Conservation (phyloP, 2,329 filamentous ascomycete genomes). For the Emydomyces testavorans region DNA sequence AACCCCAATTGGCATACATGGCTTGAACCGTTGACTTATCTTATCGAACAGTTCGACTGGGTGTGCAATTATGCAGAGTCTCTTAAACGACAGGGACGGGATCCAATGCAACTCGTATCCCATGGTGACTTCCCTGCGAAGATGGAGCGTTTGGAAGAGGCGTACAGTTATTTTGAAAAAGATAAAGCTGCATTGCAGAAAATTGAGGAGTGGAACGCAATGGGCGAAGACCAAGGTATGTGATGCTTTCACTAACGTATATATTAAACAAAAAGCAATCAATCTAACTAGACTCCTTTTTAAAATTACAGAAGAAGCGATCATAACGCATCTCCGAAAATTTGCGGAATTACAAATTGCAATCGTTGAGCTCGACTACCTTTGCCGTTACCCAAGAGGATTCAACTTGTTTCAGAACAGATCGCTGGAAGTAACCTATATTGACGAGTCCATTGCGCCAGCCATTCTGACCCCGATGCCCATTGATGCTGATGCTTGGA, state of each 20-base stretch:
- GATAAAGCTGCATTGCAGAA: neutral
- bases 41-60: constrained; percentile 9
- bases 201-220: constrained; percentile 1
- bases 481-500: neutral
- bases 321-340: neutral
- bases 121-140: neutral
- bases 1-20: neutral
- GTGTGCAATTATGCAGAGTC: neutral
- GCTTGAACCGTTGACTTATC: neutral
- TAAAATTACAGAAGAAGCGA: neutral
- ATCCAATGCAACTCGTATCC: neutral
- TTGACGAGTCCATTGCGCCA: neutral
- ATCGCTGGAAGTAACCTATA: constrained; percentile 2
- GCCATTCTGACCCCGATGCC: neutral
- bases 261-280: neutral
- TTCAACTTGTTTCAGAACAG: neutral
- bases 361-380: neutral
- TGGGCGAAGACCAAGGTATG: neutral
- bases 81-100: neutral
- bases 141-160: neutral
- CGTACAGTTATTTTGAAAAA: neutral
- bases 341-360: constrained; percentile 6
- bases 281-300: neutral
- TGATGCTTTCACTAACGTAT: neutral
- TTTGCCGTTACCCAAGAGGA: neutral